phyloP scores from a whole-genome alignment of 1,284 basidiomycete species.

The Coniophora puteana region DNA sequence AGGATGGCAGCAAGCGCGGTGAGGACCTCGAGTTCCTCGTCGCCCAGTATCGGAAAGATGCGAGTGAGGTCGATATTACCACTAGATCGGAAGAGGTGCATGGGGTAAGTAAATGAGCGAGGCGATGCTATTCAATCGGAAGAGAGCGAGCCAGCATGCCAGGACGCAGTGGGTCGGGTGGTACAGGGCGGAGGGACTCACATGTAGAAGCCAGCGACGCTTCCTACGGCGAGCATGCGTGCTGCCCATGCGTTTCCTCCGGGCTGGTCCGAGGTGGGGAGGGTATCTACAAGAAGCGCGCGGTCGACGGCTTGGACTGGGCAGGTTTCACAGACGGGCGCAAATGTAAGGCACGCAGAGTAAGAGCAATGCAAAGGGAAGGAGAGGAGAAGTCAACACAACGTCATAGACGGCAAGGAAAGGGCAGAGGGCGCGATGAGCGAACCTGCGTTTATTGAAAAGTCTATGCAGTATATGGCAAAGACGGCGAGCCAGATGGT shows the following conservation, averaged over 20 bases:
- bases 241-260: constrained; percentile 95
- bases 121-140: too few relatives aligned
- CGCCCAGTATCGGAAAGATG: constrained; percentile 68
- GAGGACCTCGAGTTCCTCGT: constrained; percentile 77
- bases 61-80: constrained; percentile 72
- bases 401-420: constrained; percentile 1
- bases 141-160: too few relatives aligned
- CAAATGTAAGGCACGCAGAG: constrained; percentile 4
- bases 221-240: constrained; percentile 80
- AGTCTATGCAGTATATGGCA: constrained; percentile 89
- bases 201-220: constrained; percentile 85
- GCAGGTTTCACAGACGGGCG: background rate
- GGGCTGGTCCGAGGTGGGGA: constrained; percentile 73
- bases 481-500: constrained; percentile 81
- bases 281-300: constrained; percentile 71
- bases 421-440: background rate
- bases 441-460: constrained; percentile 84
- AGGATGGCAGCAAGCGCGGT: constrained; percentile 52
- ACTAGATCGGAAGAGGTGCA: constrained; percentile 27
- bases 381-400: too few relatives aligned
- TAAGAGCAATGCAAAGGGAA: background rate
- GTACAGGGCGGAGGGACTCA: constrained; percentile 41
- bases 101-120: too few relatives aligned
- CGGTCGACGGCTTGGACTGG: constrained; percentile 84
- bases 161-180: background rate